Percentiles rank a stretch among this genome's conserved stretches.
Evolutionary conservation across 108 stramenopile species (phyloP).

Genomic region (Nitzschia sp.): DNA sequence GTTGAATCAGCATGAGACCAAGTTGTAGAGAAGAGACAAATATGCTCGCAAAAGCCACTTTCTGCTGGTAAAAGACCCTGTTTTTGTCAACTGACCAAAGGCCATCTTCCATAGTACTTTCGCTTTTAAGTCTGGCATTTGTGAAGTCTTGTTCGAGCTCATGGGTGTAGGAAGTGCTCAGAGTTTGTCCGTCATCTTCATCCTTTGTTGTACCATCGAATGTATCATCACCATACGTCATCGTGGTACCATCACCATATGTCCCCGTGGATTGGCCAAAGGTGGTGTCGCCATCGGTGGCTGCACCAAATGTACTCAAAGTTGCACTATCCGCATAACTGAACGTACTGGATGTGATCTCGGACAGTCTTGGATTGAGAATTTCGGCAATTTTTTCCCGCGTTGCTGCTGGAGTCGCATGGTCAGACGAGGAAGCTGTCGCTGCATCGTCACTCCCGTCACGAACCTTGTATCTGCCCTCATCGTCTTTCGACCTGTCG

Average conservation of each 20-base stretch:
- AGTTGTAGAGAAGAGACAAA: conserved; percentile 40
- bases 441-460: not conserved
- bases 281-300: not conserved
- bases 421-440: not conserved
- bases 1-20: conserved; percentile 37
- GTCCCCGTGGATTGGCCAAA: not conserved
- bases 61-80: conserved; percentile 21
- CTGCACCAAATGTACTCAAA: too few relatives aligned
- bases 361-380: not conserved
- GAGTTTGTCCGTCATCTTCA: not conserved
- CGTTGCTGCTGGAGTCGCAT: not conserved
- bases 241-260: too few relatives aligned
- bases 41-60: conserved; percentile 42
- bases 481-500: too few relatives aligned
- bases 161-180: not conserved
- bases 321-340: too few relatives aligned
- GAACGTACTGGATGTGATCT: not conserved
- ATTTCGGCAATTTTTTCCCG: too few relatives aligned
- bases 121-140: not conserved
- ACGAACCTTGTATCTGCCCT: too few relatives aligned
- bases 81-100: conserved; percentile 5
- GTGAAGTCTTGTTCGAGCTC: not conserved
- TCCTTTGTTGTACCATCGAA: not conserved
- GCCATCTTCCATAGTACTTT: conserved; percentile 7
- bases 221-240: too few relatives aligned